Evolutionary conservation across 2,329 filamentous ascomycete genomes (phyloP).

Genomic region (Aspergillus sp.): DNA sequence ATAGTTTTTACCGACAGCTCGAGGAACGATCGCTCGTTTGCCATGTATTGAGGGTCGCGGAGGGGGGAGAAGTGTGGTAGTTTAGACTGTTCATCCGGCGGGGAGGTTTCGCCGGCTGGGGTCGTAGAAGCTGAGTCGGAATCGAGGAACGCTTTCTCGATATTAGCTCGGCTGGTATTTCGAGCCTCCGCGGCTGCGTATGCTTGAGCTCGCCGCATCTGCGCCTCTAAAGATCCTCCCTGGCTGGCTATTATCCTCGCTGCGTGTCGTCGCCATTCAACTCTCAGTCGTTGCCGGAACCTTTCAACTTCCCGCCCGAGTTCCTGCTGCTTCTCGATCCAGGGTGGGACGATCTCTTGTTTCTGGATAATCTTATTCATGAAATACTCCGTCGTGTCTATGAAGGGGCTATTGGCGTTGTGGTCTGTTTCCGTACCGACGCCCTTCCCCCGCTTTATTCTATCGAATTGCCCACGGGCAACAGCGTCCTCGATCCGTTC

Average conservation of each 20-base stretch:
- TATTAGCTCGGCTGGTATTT: slow-evolving; percentile 24
- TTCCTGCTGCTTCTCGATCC: slow-evolving; percentile 99
- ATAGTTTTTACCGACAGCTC: slow-evolving; percentile 73
- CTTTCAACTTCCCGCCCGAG: slow-evolving; percentile 65
- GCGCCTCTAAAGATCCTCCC: slow-evolving; percentile 72
- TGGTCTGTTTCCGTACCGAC: slow-evolving; percentile 71
- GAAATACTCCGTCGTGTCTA: slow-evolving; percentile 96
- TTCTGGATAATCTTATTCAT: slow-evolving; percentile 98
- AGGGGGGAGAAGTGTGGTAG: slow-evolving; percentile 61
- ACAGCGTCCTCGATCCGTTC: slow-evolving; percentile 94
- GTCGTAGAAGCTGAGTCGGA: slow-evolving; percentile 2
- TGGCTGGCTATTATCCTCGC: slow-evolving; percentile 73
- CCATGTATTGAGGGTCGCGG: slow-evolving; percentile 75
- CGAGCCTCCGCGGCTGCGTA: slow-evolving; percentile 72
- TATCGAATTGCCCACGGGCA: slow-evolving; percentile 81
- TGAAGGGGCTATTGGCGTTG: slow-evolving; percentile 80
- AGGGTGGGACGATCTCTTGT: slow-evolving; percentile 92
- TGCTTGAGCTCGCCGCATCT: slow-evolving; percentile 68
- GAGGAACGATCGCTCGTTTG: slow-evolving; percentile 71
- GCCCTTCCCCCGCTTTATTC: slow-evolving; percentile 76
- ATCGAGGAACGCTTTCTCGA: slow-evolving; percentile 26
- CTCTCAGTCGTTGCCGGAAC: slow-evolving; percentile 73
- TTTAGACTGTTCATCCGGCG: slow-evolving; percentile 14
- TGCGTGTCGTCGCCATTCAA: slow-evolving; percentile 82
- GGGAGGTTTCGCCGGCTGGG: background rate